Percentiles rank a stretch among this genome's conserved stretches.
Conservation (phyloP, 768 basidiomycete species). For the Clitopilus hobsonii region DNA sequence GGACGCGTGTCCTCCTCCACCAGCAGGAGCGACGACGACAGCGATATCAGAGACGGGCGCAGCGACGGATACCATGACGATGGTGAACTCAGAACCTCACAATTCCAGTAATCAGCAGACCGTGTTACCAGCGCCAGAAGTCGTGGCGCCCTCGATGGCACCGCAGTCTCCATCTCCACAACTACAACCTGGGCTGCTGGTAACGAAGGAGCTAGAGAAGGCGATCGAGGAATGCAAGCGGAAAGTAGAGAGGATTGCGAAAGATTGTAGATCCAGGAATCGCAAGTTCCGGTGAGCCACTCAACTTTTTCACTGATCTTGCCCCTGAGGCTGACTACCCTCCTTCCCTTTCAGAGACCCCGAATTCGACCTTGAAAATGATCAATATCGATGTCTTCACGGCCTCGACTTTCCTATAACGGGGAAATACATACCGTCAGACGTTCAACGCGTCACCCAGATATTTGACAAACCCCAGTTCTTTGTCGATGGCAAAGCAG, state of each 20-base stretch:
- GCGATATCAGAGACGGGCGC: no score
- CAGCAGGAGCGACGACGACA: no score
- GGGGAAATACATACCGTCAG: constrained; percentile 28
- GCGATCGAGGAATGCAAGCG: constrained; percentile 42
- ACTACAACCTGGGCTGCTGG: constrained; percentile 34
- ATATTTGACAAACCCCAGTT: constrained; percentile 52
- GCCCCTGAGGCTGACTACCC: constrained; percentile 1
- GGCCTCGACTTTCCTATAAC: constrained; percentile 22
- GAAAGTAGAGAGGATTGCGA: constrained; percentile 41
- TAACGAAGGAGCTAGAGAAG: constrained; percentile 45
- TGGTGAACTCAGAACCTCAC: no score
- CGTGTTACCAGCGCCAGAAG: neutral
- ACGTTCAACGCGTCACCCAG: constrained; percentile 39
- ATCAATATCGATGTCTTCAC: constrained; percentile 43
- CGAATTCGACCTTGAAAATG: constrained; percentile 55
- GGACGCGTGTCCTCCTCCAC: no score
- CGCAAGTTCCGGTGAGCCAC: constrained; percentile 42
- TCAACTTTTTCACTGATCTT: neutral
- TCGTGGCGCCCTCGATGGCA: neutral
- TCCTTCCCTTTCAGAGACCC: constrained; percentile 37
- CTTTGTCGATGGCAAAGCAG: constrained; percentile 36
- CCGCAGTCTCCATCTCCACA: neutral
- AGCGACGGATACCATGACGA: no score
- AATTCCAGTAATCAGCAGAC: no score
- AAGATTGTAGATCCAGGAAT: constrained; percentile 40